phyloP scores from a whole-genome alignment of 1,284 basidiomycete genomes.

The Ganoderma sp. region DNA sequence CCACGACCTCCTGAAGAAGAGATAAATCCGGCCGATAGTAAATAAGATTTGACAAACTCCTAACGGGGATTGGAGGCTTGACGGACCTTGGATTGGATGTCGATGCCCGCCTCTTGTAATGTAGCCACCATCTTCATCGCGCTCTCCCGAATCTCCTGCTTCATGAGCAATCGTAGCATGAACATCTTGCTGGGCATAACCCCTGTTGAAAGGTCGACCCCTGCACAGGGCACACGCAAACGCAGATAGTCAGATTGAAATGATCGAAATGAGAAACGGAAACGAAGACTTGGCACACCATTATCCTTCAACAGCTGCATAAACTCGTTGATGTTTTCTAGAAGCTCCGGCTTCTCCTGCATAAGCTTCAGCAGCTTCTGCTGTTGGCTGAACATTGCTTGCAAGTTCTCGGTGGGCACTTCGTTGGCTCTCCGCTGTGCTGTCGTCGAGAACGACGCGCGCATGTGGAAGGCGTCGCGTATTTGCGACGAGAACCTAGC shows the following conservation, averaged over 20 bases:
- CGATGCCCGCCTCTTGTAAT: constrained; percentile 63
- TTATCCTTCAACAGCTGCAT: constrained; percentile 52
- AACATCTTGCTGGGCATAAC: constrained; percentile 50
- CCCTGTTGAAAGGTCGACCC: constrained; percentile 52
- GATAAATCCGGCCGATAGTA: background rate
- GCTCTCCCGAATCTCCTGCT: constrained; percentile 56
- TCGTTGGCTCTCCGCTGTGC: constrained; percentile 40
- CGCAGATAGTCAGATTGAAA: background rate
- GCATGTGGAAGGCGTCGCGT: constrained; percentile 19
- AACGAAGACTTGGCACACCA: constrained; percentile 45
- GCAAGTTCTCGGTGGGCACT: constrained; percentile 39
- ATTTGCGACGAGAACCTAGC: constrained; percentile 14
- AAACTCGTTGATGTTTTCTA: constrained; percentile 55
- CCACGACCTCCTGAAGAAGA: constrained; percentile 29
- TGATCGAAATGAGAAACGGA: background rate
- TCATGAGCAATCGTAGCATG: constrained; percentile 53
- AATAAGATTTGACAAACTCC: background rate
- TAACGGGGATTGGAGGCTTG: background rate
- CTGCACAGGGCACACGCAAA: constrained; percentile 41
- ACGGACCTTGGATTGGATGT: constrained; percentile 50
- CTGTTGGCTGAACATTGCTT: constrained; percentile 47
- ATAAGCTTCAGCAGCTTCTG: constrained; percentile 58
- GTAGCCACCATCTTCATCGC: constrained; percentile 55
- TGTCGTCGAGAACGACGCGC: constrained; percentile 31
- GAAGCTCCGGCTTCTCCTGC: constrained; percentile 55